These are phyloP conservation scores for Jamesozyma piceae DNA, from an alignment of 805 yeast genomes.

Conservation along the genomic window DNA sequence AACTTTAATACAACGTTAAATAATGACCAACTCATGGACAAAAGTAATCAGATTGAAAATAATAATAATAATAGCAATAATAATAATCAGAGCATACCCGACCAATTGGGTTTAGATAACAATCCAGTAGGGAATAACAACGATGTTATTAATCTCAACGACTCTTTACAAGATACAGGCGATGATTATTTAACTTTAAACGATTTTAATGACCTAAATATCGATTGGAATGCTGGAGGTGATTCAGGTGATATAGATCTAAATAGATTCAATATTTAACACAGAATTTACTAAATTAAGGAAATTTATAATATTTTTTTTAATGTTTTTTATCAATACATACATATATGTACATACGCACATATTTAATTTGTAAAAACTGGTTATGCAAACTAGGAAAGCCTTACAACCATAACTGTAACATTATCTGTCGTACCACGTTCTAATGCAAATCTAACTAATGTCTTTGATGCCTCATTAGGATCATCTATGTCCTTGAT, in stretches of 20 bases:
- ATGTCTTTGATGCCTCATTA: slow-evolving; percentile 51
- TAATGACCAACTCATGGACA: slow-evolving; percentile 1
- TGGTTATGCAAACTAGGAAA: slow-evolving; percentile 18
- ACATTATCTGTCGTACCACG: slow-evolving; percentile 82
- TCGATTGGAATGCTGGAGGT: slow-evolving; percentile 28
- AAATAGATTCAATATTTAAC: slow-evolving; percentile 21
- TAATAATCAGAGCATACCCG: background rate
- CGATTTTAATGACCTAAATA: slow-evolving; percentile 29
- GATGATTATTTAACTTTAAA: slow-evolving; percentile 30
- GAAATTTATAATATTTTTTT: background rate
- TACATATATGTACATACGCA: no score
- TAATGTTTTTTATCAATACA: no score
- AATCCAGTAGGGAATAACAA: slow-evolving; percentile 5
- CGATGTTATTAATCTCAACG: slow-evolving; percentile 1
- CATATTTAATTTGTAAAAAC: no score
- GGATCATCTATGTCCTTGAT: slow-evolving; percentile 50
- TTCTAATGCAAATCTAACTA: slow-evolving; percentile 67
- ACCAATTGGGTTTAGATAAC: background rate
- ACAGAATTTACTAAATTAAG: no score
- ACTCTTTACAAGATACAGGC: slow-evolving; percentile 13
- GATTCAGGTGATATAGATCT: slow-evolving; percentile 25
- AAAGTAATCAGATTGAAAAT: background rate
- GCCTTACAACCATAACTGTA: slow-evolving; percentile 76
- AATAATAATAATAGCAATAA: background rate
- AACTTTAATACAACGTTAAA: slow-evolving; percentile 2